A percentile compares a stretch with the other conserved stretches of the same genome.
Conservation (phyloP, 345 rosid genomes). For the Populus deltoides region DNA sequence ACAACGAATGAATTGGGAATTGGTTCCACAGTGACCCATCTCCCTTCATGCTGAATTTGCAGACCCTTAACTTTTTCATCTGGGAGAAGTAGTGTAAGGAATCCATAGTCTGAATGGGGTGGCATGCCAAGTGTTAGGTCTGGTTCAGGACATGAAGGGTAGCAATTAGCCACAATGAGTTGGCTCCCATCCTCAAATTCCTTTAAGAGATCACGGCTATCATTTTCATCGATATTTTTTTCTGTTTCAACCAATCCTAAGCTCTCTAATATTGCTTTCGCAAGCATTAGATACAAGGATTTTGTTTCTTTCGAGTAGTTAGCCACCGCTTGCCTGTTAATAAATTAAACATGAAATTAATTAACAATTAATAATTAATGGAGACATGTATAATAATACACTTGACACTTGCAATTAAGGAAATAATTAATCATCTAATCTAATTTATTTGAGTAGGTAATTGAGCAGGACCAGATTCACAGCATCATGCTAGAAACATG, state of each 20-base stretch:
- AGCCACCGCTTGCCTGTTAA: slow-evolving; percentile 29
- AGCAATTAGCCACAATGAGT: slow-evolving; percentile 25
- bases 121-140: slow-evolving; percentile 36
- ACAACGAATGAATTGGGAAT: slow-evolving; percentile 30
- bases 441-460: neutral
- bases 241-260: slow-evolving; percentile 16
- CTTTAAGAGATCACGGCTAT: neutral
- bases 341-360: neutral
- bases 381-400: neutral
- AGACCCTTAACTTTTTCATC: slow-evolving; percentile 38
- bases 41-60: slow-evolving; percentile 34
- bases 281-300: slow-evolving; percentile 21
- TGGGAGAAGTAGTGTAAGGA: slow-evolving; percentile 40
- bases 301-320: slow-evolving; percentile 31
- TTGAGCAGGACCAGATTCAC: neutral
- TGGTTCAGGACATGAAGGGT: slow-evolving; percentile 43
- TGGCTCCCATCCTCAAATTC: slow-evolving; percentile 26
- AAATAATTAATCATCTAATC: neutral
- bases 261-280: slow-evolving; percentile 37
- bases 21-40: slow-evolving; percentile 35
- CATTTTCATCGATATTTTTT: neutral
- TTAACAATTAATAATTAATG: neutral
- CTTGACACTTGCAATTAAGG: neutral
- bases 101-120: slow-evolving; percentile 42
- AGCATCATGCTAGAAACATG: neutral